Base-by-base conservation (phyloP, 495 filamentous ascomycete species). In the Immersiella caudata region DNA sequence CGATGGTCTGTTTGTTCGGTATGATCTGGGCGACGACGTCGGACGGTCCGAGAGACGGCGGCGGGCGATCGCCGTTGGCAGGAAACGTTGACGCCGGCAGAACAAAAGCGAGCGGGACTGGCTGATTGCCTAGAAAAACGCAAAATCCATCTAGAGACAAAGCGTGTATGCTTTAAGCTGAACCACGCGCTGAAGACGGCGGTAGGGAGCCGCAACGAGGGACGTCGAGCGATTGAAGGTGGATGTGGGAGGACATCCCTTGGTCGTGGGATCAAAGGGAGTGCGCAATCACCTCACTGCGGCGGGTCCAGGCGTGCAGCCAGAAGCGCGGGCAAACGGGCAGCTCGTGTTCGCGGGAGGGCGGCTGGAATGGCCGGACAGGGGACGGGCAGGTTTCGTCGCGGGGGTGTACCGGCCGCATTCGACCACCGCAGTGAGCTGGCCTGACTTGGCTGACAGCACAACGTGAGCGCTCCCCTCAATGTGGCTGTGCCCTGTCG, bases 321-420 rank as follows among this genome's bases (percentile, higher is more conserved):
- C 29, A 33, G 29, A 33, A 52, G 4, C 52, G 52, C 20, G 52
- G 52, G 52, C 49, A 55, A 55, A 55, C 21, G n/a, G 18, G 16
- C 21, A 27, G 56, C 56, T 59, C 56, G 56, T 59, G 56, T 59
- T 59, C 56, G 56, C 26, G 52, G 54, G 56, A 27, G 18, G 22
- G 26, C 56, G 56, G 56, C 56, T 29, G 56, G 56, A 59, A 59
- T 59, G 56, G 6, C 56, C 56, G 56, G 24, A 59, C 56, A 59
- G 22, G 56, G 29, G 56, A 20, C 26, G 26, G 55, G 9, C 40
- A 12, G 29, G 29, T 33, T 33, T 14, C n/a, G 14, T 59, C 56
- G 56, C 26, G 56, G 56, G 56, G 56, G 22, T 20, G 26, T 24
- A 14, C 12, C 24, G 27, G 26, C 26, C 24, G 22, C 56, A 46